phyloP scores from a whole-genome alignment of 495 filamentous ascomycete species.

The Lophiotrema nucula region DNA sequence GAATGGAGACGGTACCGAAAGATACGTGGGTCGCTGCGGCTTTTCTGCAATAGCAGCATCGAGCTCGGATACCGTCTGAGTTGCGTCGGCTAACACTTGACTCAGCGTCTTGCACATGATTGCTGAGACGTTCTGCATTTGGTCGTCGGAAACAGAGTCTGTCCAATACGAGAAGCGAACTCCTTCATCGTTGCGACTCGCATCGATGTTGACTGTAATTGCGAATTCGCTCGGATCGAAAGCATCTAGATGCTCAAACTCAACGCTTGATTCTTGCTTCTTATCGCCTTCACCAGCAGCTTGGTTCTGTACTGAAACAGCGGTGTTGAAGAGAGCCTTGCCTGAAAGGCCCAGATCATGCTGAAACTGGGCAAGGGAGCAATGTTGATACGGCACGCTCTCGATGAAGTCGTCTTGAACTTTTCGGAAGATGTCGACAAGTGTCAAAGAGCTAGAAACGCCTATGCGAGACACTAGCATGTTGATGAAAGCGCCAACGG shows the following conservation, averaged over 20 bases:
- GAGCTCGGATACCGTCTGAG: conserved; percentile 19
- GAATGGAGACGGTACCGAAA: neutral
- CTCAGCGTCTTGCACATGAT: conserved; percentile 20
- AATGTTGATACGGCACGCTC: conserved; percentile 34
- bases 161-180: conserved; percentile 31
- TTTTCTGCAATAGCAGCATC: conserved; percentile 21
- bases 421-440: conserved; percentile 23
- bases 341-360: conserved; percentile 31
- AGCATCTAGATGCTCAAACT: conserved; percentile 25
- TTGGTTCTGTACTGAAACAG: conserved; percentile 31
- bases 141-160: conserved; percentile 24
- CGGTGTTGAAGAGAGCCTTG: conserved; percentile 34
- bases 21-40: neutral
- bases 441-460: conserved; percentile 1
- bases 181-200: conserved; percentile 26
- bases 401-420: conserved; percentile 32
- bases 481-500: conserved; percentile 50
- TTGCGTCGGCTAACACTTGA: conserved; percentile 11
- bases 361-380: conserved; percentile 33
- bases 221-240: conserved; percentile 33
- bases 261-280: conserved; percentile 1
- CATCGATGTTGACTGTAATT: conserved; percentile 33
- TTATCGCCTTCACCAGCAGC: conserved; percentile 6
- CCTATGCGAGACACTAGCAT: conserved; percentile 38
- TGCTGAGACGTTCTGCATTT: conserved; percentile 18